A percentile compares a stretch with the other conserved stretches of the same genome.
Evolutionary conservation across 495 filamentous ascomycete genomes (phyloP).

Genomic region (Xylaria telfairii): DNA sequence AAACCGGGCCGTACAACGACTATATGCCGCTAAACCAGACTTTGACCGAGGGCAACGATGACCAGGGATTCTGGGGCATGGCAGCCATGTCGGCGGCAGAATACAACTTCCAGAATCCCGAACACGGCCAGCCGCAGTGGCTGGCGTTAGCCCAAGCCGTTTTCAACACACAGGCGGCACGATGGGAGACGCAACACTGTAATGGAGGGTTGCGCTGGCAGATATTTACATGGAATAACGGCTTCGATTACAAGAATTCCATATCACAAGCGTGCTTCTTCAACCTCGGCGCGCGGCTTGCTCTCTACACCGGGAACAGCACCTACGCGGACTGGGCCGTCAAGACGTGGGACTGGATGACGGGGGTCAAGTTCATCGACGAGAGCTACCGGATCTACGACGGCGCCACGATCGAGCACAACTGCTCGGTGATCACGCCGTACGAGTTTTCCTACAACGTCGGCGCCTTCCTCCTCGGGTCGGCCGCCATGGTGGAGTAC

Average conservation of each 20-base stretch:
- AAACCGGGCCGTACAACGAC: conserved; percentile 62
- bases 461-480: conserved; percentile 68
- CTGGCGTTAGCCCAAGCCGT: conserved; percentile 80
- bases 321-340: conserved; percentile 76
- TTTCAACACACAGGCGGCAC: conserved; percentile 72
- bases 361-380: conserved; percentile 56
- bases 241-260: conserved; percentile 80
- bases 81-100: conserved; percentile 73
- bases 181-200: conserved; percentile 70
- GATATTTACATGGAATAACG: conserved; percentile 74
- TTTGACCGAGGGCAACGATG: conserved; percentile 68
- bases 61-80: conserved; percentile 73
- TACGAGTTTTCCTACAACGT: conserved; percentile 77
- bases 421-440: conserved; percentile 56
- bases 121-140: conserved; percentile 68
- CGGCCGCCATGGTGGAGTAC: conserved; percentile 64
- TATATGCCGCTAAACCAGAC: conserved; percentile 70
- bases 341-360: conserved; percentile 72
- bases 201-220: conserved; percentile 84
- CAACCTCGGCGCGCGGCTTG: conserved; percentile 73
- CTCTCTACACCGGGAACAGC: conserved; percentile 71
- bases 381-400: conserved; percentile 62
- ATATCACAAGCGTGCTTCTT: conserved; percentile 73
- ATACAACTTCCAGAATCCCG: conserved; percentile 65
- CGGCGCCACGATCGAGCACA: conserved; percentile 55